Percentiles rank a stretch among this genome's conserved stretches.
phyloP scores from a whole-genome alignment of 257 asterid species.

The Marsdenia floribunda region DNA sequence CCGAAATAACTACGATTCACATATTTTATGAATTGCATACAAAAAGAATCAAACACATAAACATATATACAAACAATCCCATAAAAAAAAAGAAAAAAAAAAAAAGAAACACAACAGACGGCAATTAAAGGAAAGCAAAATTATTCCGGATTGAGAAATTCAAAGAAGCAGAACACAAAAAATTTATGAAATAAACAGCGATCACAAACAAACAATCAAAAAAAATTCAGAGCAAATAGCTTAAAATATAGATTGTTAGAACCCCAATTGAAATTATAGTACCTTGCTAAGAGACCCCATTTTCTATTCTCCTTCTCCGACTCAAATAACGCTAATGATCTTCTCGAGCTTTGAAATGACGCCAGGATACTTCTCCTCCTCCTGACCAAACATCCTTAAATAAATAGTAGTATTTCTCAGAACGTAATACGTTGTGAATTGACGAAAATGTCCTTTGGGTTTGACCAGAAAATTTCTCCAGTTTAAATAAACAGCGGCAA shows the following conservation, averaged over 20 bases:
- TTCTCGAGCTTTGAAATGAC: conserved; percentile 3
- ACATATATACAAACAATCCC: background rate
- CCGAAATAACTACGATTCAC: background rate
- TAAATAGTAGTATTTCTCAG: background rate
- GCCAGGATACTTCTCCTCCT: background rate
- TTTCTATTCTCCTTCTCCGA: background rate
- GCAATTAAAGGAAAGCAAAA: background rate
- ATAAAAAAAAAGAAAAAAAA: no score
- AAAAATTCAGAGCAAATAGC: background rate
- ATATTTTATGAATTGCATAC: background rate
- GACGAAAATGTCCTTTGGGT: background rate
- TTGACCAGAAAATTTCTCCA: background rate
- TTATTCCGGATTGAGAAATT: background rate
- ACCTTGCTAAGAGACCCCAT: conserved; percentile 31
- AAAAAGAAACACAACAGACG: background rate
- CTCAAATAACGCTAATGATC: background rate
- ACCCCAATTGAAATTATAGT: background rate
- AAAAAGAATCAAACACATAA: background rate
- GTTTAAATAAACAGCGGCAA: conserved; percentile 3
- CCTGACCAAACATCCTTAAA: background rate
- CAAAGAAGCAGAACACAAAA: background rate
- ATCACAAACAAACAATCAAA: background rate
- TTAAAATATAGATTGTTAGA: background rate
- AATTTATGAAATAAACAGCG: background rate
- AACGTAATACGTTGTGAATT: background rate